Evolutionary conservation across 352 stramenopile genomes (phyloP), one percentile per base, ranked within the genome.

Genomic region (Pythium dissimile): DNA sequence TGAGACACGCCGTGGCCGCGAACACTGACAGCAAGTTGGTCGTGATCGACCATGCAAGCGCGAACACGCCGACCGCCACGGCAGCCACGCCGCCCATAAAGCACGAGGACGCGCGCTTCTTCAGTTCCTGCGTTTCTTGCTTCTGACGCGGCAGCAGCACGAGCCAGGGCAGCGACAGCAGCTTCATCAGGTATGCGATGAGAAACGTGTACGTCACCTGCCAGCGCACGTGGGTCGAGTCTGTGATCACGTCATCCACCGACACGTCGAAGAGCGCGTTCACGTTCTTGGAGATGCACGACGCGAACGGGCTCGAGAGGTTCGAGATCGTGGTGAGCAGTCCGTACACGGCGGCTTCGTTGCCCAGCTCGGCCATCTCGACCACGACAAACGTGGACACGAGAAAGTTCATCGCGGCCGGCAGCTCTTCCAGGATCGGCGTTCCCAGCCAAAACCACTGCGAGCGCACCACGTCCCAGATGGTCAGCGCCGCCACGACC

Each of bases 1-100:
- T 59, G 1, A 86, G 50, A 45, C 81, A 91, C 5, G 75, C 62
- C 9, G 81, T 91, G 12, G 52, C 58, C 9, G 66, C 54, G 41
- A 89, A 88, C 23, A 89, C 72, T 3, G 68, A 75, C 24, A 91
- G 38, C 1, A 89, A 44, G 34, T 88, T 88, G 3, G 78, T 84
- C 0, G 47, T 55, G 15, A 88, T 59, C 1, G 81, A 86, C 75
- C 74, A 91, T 3, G 80, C 2, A 0, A 88, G 37, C 24, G 80
- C 73, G 52, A 84, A 83, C 3, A 51, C 16, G 20, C 69, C 75
- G 18, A 81, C 69, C 8, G 4, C 44, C 5, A 88, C 35, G 3
- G 67, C 69, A 11, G 69, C 24, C 11, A 74, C 43, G 5, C 80
- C 77, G 16, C 63, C 69, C 44, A 68, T 63, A 18, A 72, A 67